Base-by-base conservation (phyloP, 192 early-diverging fungal genomes). In the Coemansia sp. region DNA sequence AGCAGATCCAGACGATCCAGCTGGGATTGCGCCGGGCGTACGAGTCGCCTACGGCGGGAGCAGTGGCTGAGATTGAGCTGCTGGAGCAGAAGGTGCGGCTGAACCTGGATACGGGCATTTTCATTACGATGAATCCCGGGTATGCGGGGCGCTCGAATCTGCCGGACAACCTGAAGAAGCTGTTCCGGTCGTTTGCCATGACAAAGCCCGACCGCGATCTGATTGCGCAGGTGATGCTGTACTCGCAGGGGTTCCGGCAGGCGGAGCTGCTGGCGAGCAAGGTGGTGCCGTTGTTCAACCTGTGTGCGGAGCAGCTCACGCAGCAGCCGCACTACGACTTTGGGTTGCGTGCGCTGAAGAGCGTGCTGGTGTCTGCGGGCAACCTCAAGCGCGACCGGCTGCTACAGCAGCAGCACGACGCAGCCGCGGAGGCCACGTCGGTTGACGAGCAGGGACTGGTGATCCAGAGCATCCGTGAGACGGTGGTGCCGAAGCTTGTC, bases 211-310 rank as follows among this genome's bases (percentile, higher is more conserved):
- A 99, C 72, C 89, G 95, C 41, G 94, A 95, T 66, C 84, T 99
- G 36, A 99, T 99, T 87, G 96, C 98, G 6, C 97, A 99, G 83
- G 98, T 99, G 37, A 99, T 98, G 95, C 81, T 99, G 57, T 99
- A 94, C 70, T 98, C 98, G 34, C 97, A 99, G 86, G 98, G 98
- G 40, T 99, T 99, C 93, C 89, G 93, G 27, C 91, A 92, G 59
- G 97, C 96, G 0, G 98, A 99, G 87, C 67, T 77, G 31, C 75
- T 99, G 45, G 96, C 98, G 0, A 90, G 91, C 50, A 99, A 99
- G 79, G 94, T 96, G 33, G 96, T 99, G 6, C 98, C 98, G 21
- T 78, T 99, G 39, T 99, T 99, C 83, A 95, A 93, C 61, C 85
- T 99, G 37, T 97, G 95, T 79, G 84, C 86, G 13, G 94, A 97